Evolutionary conservation across 1,139 yeast species (phyloP), one percentile per base, ranked within the genome.

Genomic region (Diutina neorugosa): DNA sequence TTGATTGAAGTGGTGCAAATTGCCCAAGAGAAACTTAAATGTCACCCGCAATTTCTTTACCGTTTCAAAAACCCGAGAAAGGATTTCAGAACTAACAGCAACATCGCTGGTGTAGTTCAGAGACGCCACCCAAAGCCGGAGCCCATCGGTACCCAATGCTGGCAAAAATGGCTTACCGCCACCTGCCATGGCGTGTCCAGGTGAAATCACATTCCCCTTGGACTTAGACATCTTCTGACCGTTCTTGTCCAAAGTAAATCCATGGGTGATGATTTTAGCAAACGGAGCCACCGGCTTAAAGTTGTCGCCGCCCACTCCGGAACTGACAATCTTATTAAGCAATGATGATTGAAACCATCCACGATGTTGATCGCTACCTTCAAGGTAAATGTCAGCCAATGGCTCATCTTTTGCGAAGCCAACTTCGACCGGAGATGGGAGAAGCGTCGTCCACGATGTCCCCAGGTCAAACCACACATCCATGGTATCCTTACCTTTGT

Each of bases 391-490:
- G 64, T 91, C 95, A 0, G 96, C 87, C 7, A 84, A 65, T 9
- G 67, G 73, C 55, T 69, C 57, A 60, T 59, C 52, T 2, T n/a
- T 19, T 16, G 51, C 18, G 21, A 34, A 37, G 21, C 19, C 43
- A 4, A 31, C 19, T 57, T 73, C 73, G 4, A 41, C 44, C 1
- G 43, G 34, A 9, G 31, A 20, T 23, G 71, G 64, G 41, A 68
- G 71, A 37, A 89, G 71, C 49, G 81, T 79, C 6, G 84, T 79
- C 98, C 98, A 93, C 41, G 95, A 84, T 1, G 96, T 82, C 0
- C 99, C 99, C 44, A 96, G 87, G 65, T 93, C 99, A 70, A 93
- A 91, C 99, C 99, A 93, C 9, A 93, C 98, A 67, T 93, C 99
- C 91, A 93, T 86, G 0, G 98, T 93, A 61, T 94, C 98, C 52